phyloP scores from a whole-genome alignment of 148 eudicot genomes.

The Pouteria glomerata region DNA sequence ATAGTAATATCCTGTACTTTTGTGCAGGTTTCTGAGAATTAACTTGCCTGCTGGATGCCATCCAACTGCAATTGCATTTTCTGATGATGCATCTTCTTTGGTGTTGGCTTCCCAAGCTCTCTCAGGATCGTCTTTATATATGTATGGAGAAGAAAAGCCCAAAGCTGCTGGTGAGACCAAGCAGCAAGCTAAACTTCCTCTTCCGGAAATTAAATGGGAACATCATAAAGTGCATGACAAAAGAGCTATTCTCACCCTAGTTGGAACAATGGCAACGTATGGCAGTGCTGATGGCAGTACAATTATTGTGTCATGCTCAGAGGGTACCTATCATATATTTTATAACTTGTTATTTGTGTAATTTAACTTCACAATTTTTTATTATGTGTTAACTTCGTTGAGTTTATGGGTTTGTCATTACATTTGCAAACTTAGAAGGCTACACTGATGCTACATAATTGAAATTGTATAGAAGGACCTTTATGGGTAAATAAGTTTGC shows the following conservation, averaged over 20 bases:
- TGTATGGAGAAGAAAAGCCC: constrained; percentile 85
- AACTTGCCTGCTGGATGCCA: constrained; percentile 90
- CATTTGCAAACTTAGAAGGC: not conserved
- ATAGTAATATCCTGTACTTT: not conserved
- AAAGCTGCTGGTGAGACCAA: constrained; percentile 49
- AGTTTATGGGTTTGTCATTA: not conserved
- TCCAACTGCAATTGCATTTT: constrained; percentile 70
- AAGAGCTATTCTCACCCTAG: constrained; percentile 50
- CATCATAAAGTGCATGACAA: constrained; percentile 87
- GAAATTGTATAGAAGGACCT: not conserved
- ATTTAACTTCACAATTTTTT: not conserved
- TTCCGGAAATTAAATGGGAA: constrained; percentile 86
- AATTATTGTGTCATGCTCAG: constrained; percentile 81
- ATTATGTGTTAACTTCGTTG: not conserved
- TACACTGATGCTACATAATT: not conserved
- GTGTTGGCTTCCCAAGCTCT: constrained; percentile 76
- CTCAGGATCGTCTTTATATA: constrained; percentile 65
- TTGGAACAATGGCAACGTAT: constrained; percentile 63
- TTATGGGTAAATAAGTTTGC: not conserved
- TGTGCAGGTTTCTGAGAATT: constrained; percentile 76
- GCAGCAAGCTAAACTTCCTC: constrained; percentile 68
- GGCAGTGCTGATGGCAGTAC: constrained; percentile 98
- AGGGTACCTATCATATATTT: constrained; percentile 44
- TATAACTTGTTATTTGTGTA: not conserved
- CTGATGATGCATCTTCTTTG: constrained; percentile 72